These are phyloP conservation scores for Vitis vinifera DNA, from an alignment of 164 flowering plant species.

Conservation along the genomic window ASM3070453v1 NC_081822.1:11134501-11135000, in stretches of 20 bases:
- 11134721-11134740: conserved; percentile 9
- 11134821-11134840: background rate
- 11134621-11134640: background rate
- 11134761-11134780: conserved; percentile 19
- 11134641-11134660: conserved; percentile 2
- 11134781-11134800: conserved; percentile 48
- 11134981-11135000: too few relatives aligned
- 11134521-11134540: conserved; percentile 24
- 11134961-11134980: too few relatives aligned
- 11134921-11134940: too few relatives aligned
- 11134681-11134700: conserved; percentile 45
- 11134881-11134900: too few relatives aligned
- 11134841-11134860: too few relatives aligned
- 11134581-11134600: background rate
- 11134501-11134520: conserved; percentile 44
- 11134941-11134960: too few relatives aligned
- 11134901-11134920: too few relatives aligned
- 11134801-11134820: background rate
- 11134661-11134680: conserved; percentile 15
- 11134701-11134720: conserved; percentile 22
- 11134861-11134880: too few relatives aligned
- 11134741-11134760: conserved; percentile 17
- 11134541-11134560: conserved; percentile 14
- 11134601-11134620: background rate
- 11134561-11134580: conserved; percentile 28